A percentile compares a stretch with the other conserved stretches of the same genome.
Conservation (phyloP, 345 rosid genomes). For the Pelargonium nanum region DNA sequence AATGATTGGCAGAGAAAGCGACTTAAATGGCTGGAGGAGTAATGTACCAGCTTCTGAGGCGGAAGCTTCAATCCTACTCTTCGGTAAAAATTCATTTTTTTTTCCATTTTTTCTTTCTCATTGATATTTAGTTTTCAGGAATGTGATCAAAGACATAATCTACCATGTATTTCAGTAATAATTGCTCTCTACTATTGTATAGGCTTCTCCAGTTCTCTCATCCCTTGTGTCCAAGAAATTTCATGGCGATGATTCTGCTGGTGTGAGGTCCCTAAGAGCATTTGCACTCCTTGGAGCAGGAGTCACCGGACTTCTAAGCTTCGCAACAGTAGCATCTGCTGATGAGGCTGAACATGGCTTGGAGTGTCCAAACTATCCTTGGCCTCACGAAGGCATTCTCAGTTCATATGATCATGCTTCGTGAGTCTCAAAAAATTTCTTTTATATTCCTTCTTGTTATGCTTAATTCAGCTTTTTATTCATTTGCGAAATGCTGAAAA, state of each 20-base stretch:
- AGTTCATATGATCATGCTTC: slow-evolving; percentile 99
- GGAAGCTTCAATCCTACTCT: slow-evolving; percentile 51
- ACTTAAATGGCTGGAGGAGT: slow-evolving; percentile 59
- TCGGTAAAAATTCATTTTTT: slow-evolving; percentile 23
- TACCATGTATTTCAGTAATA: no score
- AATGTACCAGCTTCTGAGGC: slow-evolving; percentile 68
- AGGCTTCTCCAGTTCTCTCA: slow-evolving; percentile 52
- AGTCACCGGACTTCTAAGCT: slow-evolving; percentile 68
- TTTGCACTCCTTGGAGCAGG: slow-evolving; percentile 84
- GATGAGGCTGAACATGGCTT: slow-evolving; percentile 99
- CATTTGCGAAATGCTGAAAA: background rate
- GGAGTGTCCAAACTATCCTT: slow-evolving; percentile 76
- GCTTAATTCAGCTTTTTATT: background rate
- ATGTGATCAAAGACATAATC: no score
- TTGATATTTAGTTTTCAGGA: background rate
- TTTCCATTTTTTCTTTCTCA: background rate
- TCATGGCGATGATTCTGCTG: slow-evolving; percentile 47
- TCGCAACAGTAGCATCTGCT: slow-evolving; percentile 70
- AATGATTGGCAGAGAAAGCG: no score
- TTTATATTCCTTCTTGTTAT: background rate
- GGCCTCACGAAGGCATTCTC: slow-evolving; percentile 98
- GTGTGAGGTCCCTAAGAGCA: slow-evolving; percentile 44
- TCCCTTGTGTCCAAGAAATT: slow-evolving; percentile 56
- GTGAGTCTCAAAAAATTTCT: slow-evolving; percentile 38
- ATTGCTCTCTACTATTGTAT: slow-evolving; percentile 4